A percentile compares a stretch with the other conserved stretches of the same genome.
Conservation (phyloP, 495 filamentous ascomycete species). For the Usnea hakonensis region DNA sequence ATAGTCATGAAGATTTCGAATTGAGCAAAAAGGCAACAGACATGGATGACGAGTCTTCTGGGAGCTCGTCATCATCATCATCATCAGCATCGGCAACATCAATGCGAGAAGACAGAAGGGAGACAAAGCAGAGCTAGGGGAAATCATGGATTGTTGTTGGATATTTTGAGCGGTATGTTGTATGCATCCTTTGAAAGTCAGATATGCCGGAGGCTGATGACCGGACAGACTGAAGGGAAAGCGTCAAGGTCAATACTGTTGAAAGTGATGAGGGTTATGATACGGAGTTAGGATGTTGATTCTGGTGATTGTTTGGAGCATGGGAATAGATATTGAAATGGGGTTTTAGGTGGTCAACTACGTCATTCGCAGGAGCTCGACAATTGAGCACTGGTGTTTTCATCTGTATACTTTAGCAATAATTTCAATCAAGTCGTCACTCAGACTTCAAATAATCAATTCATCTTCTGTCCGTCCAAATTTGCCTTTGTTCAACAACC, state of each 20-base stretch:
- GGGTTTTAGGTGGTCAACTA: not conserved
- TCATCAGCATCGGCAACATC: not conserved
- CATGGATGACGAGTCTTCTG: not conserved
- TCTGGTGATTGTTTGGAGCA: too few relatives aligned
- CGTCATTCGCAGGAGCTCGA: not conserved
- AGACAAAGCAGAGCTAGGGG: not conserved
- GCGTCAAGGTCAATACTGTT: too few relatives aligned
- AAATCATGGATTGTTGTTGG: not conserved
- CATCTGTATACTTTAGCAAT: not conserved
- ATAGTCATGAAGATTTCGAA: not conserved
- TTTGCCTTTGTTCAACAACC: not conserved
- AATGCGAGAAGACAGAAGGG: not conserved
- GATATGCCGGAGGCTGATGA: not conserved
- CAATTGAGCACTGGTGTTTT: not conserved
- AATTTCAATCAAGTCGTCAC: not conserved
- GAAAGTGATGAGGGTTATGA: too few relatives aligned
- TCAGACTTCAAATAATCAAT: not conserved
- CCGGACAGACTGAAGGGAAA: not conserved
- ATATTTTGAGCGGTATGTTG: not conserved
- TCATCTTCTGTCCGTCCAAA: not conserved
- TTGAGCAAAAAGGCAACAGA: not conserved
- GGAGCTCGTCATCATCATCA: not conserved
- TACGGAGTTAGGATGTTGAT: too few relatives aligned
- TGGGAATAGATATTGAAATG: too few relatives aligned
- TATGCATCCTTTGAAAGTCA: not conserved